Base-by-base conservation (phyloP, 257 asterid species). In the Nicotiana noctiflora region DNA sequence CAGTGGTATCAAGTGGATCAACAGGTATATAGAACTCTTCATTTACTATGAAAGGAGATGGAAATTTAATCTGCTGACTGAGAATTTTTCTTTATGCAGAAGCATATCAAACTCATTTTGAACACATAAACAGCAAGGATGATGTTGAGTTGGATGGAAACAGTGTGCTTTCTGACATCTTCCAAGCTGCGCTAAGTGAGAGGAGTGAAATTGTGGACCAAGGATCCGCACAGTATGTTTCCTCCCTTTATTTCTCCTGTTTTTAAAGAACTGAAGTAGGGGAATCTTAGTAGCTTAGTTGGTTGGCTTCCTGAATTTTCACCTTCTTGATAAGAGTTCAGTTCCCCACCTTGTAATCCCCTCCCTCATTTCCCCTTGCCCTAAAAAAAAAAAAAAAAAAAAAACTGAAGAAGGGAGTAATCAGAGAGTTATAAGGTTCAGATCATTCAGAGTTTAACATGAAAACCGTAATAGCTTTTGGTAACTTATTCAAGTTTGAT, bases 151-250 rank as follows among this genome's bases (percentile, higher is more conserved):
- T 83, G 63, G 88, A 89, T 75, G 89, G 87, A 11, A 85, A 53
- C 76, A 82, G 84, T 67, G 55, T 83, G 18, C 81, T 77, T 64
- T 88, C 92, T 63, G 92, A 88, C 79, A 84, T 84, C 76, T 76
- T 83, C 67, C 91, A 83, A 66, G 85, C 84, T 44, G 87, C 79
- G 60, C 85, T 32, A 79, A 82, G 78, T 31, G 88, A 83, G 75
- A 88, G 85, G 84, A 21, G 77, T 65, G 87, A 61, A 76, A 79
- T 77, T 34, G 57, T 67, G 40, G 89, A 87, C 81, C 82, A 82
- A 81, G 88, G 83, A 84, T 76, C 79, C 37, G 63, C 87, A 65
- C 56, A 89, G 93, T 91, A 87, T 11, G 82, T 59, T 59, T 34
- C 51, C 49, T 8, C 59, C 63, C 25, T 51, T 23, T 29, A 5